Evolutionary conservation across 345 rosid species (phyloP).

Genomic region (Hirschfeldia incana): DNA sequence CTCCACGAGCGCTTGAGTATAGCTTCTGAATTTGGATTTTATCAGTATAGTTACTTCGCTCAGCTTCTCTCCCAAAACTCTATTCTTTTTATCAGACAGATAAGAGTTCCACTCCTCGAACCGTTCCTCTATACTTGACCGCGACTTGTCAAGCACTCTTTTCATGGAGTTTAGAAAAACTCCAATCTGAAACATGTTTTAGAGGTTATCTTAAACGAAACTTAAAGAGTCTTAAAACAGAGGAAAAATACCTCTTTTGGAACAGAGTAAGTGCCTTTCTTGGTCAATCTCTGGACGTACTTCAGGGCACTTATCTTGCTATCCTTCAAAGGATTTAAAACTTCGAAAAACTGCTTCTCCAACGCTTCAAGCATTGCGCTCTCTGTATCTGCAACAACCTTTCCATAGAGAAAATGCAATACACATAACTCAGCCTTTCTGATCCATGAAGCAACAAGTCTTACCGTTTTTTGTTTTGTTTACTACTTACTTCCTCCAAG

Average conservation of each 20-base stretch:
- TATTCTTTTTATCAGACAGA: constrained; percentile 52
- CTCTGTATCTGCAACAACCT: constrained; percentile 76
- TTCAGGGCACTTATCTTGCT: constrained; percentile 67
- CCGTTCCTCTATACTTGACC: constrained; percentile 58
- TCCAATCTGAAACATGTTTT: constrained; percentile 56
- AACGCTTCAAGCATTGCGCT: constrained; percentile 67
- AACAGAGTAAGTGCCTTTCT: constrained; percentile 36
- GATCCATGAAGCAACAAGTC: not conserved
- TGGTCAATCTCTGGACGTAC: constrained; percentile 70
- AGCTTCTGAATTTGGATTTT: constrained; percentile 65
- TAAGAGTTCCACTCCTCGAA: constrained; percentile 73
- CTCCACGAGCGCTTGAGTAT: constrained; percentile 73
- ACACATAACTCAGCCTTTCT: not conserved
- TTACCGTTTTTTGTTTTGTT: not conserved
- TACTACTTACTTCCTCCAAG: constrained; percentile 64
- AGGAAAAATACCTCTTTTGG: no score
- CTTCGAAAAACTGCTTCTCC: constrained; percentile 76
- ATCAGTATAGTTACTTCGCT: constrained; percentile 76
- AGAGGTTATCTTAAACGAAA: no score
- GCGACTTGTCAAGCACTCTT: constrained; percentile 63
- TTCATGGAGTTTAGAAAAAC: constrained; percentile 81
- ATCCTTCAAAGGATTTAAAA: constrained; percentile 72
- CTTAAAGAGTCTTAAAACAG: not conserved
- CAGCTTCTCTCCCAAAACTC: constrained; percentile 67
- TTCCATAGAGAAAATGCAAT: constrained; percentile 10